These are phyloP conservation scores for Penicillium sp. DNA, from an alignment of 2,329 filamentous ascomycete genomes.

Conservation along the genomic window DNA sequence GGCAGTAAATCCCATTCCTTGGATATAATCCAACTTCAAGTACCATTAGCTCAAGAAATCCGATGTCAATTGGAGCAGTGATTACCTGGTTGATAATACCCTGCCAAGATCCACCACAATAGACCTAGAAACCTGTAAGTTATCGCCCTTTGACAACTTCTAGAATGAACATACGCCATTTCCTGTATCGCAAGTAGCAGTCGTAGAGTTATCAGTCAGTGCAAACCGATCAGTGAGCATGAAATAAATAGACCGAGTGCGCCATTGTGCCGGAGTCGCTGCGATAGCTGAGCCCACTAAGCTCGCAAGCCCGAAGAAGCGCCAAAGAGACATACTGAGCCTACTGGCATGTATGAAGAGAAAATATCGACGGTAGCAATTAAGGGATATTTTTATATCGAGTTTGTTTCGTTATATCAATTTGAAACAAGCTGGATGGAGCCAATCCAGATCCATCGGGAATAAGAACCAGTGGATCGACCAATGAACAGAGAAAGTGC, in stretches of 20 bases:
- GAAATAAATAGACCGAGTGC: slow-evolving; percentile 47
- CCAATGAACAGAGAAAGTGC: neutral
- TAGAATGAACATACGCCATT: slow-evolving; percentile 17
- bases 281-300: slow-evolving; percentile 27
- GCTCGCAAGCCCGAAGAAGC: slow-evolving; percentile 17
- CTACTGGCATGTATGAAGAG: neutral
- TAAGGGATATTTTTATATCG: neutral
- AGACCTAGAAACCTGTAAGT: slow-evolving; percentile 21
- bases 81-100: slow-evolving; percentile 44
- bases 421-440: slow-evolving; percentile 1
- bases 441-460: neutral
- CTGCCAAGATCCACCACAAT: slow-evolving; percentile 53
- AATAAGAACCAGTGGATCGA: neutral
- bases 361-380: neutral
- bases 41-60: neutral
- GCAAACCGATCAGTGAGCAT: slow-evolving; percentile 49
- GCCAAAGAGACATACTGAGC: slow-evolving; percentile 21
- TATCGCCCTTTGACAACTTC: neutral
- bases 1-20: slow-evolving; percentile 49
- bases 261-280: slow-evolving; percentile 40
- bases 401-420: neutral
- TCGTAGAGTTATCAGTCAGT: slow-evolving; percentile 41
- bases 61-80: neutral
- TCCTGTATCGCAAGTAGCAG: slow-evolving; percentile 30
- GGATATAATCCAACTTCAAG: slow-evolving; percentile 48